Evolutionary conservation across 164 flowering plant species (phyloP).

Genomic region (Magnolia changhungtana): DNA sequence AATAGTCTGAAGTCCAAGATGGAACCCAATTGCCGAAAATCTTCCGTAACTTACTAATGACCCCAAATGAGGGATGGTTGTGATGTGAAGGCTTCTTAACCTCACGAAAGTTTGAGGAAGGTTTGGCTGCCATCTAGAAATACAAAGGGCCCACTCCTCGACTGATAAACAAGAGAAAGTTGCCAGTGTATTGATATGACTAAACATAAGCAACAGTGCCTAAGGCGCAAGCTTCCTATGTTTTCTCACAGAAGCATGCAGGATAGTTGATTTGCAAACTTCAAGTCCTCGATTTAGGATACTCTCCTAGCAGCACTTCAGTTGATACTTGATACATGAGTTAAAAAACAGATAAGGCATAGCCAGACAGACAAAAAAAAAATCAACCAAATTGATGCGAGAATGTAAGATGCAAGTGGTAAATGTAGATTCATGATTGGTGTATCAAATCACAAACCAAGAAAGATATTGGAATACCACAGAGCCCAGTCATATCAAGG

Average conservation of each 20-base stretch:
- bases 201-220: no score
- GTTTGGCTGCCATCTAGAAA: no score
- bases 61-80: no score
- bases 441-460: no score
- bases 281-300: neutral
- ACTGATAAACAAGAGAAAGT: no score
- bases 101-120: no score
- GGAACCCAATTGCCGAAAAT: no score
- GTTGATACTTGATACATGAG: neutral
- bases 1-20: no score
- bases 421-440: neutral
- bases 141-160: no score
- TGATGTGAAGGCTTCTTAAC: no score
- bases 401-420: neutral
- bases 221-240: neutral
- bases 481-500: neutral
- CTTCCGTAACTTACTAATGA: no score
- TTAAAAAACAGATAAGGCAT: neutral
- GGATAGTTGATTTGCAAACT: neutral
- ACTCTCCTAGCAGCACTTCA: neutral
- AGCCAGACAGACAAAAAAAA: neutral
- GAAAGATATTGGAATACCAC: neutral
- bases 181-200: no score
- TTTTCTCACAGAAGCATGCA: neutral
- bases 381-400: neutral